A percentile compares a stretch with the other conserved stretches of the same genome.
Conservation (phyloP, 805 yeast species). For the Starmerella ratchasimensis region DNA sequence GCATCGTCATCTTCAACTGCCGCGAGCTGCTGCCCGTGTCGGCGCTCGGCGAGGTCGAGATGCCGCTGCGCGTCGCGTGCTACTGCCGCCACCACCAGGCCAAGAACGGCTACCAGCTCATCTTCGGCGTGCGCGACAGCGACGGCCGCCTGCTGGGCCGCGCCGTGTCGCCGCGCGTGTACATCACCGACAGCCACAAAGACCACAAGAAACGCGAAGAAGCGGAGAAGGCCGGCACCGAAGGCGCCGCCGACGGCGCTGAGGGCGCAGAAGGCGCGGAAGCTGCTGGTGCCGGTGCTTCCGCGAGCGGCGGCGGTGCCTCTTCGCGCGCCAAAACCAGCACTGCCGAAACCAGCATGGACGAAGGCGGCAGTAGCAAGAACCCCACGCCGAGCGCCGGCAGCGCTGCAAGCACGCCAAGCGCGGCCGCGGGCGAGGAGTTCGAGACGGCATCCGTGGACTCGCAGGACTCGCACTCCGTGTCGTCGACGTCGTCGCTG, state of each 20-base stretch:
- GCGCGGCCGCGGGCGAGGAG: too few relatives aligned
- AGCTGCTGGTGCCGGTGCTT: background rate
- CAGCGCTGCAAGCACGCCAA: too few relatives aligned
- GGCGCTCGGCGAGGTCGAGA: conserved; percentile 26
- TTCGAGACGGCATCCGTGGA: background rate
- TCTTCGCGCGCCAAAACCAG: too few relatives aligned
- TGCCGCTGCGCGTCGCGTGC: conserved; percentile 73
- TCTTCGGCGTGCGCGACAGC: conserved; percentile 47
- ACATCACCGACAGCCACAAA: conserved; percentile 92
- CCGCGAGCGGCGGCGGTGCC: too few relatives aligned
- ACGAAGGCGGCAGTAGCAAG: too few relatives aligned
- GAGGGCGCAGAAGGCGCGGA: background rate
- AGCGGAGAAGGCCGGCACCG: background rate
- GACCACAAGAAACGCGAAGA: conserved; percentile 21
- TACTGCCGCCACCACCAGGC: conserved; percentile 94
- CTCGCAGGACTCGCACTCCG: background rate
- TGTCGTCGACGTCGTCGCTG: background rate
- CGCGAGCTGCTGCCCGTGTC: conserved; percentile 50
- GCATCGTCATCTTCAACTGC: conserved; percentile 83
- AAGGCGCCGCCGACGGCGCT: background rate
- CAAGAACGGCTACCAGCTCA: conserved; percentile 63
- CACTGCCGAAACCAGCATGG: too few relatives aligned
- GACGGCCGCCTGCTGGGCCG: conserved; percentile 56
- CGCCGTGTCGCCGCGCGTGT: conserved; percentile 55
- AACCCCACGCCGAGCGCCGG: too few relatives aligned